Evolutionary conservation across 1,139 yeast species (phyloP).

Genomic region (Wickerhamomyces sp.): DNA sequence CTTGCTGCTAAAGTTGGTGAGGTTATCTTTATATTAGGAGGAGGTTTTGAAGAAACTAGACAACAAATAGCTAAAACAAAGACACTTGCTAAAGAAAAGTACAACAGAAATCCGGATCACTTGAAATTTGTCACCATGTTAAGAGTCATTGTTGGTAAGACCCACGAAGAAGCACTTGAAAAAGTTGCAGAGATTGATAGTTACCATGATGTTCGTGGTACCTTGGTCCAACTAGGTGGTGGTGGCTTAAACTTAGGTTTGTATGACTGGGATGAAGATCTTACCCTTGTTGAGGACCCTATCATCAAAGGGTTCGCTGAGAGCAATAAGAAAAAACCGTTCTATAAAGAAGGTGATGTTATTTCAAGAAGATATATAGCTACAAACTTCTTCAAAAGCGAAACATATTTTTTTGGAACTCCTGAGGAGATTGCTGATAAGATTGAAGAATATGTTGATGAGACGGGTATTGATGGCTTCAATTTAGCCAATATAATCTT

Average conservation of each 20-base stretch:
- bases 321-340: conserved; percentile 4
- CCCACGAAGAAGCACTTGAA: conserved; percentile 32
- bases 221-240: conserved; percentile 37
- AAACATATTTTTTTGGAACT: conserved; percentile 11
- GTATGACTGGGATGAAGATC: conserved; percentile 29
- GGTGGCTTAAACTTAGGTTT: conserved; percentile 29
- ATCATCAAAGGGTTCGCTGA: conserved; percentile 12
- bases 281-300: conserved; percentile 25
- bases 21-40: conserved; percentile 34
- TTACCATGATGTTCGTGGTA: conserved; percentile 37
- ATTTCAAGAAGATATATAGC: conserved; percentile 26
- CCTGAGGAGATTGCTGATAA: conserved; percentile 17
- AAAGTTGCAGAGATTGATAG: conserved; percentile 30
- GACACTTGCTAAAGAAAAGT: conserved; percentile 29
- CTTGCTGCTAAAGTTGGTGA: conserved; percentile 46
- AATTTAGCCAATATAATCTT: conserved; percentile 30
- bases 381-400: conserved; percentile 24
- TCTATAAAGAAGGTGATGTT: conserved; percentile 13
- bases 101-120: conserved; percentile 32
- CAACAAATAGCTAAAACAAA: conserved; percentile 31
- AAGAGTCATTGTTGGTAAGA: conserved; percentile 33
- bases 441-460: conserved; percentile 31
- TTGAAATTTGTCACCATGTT: conserved; percentile 32
- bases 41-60: conserved; percentile 30
- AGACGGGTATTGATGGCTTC: conserved; percentile 33